phyloP scores from a whole-genome alignment of 805 yeast genomes.

The Jamesozyma hellenica region DNA sequence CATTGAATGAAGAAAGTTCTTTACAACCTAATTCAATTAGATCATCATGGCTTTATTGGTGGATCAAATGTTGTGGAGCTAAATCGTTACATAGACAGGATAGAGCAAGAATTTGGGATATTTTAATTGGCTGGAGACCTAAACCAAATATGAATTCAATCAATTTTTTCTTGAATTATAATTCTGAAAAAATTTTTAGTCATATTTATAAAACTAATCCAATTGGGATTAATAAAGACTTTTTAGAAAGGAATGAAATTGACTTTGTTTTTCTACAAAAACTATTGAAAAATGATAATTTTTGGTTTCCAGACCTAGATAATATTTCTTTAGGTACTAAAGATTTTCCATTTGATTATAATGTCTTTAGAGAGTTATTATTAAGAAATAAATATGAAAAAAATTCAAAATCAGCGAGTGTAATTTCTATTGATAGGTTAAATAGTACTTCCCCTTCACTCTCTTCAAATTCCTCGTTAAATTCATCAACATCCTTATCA shows the following conservation, averaged over 20 bases:
- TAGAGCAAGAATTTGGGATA: conserved; percentile 85
- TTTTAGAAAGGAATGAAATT: conserved; percentile 7
- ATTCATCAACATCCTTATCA: neutral
- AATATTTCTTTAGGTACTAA: conserved; percentile 19
- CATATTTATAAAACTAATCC: conserved; percentile 17
- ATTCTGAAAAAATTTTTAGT: conserved; percentile 21
- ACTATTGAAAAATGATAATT: conserved; percentile 22
- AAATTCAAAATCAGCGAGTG: neutral
- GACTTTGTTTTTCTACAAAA: conserved; percentile 10
- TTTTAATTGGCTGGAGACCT: conserved; percentile 67
- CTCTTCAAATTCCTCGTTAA: neutral
- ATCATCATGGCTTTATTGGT: conserved; percentile 89
- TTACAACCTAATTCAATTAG: conserved; percentile 43
- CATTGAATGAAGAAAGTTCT: conserved; percentile 71
- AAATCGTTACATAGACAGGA: conserved; percentile 74
- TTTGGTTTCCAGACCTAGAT: conserved; percentile 31
- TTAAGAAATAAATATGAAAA: conserved; percentile 19
- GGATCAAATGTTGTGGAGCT: conserved; percentile 86
- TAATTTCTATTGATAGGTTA: neutral
- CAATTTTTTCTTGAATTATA: conserved; percentile 29
- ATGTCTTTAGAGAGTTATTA: conserved; percentile 24
- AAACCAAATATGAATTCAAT: conserved; percentile 25
- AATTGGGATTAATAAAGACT: neutral
- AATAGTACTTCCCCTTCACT: too few relatives aligned
- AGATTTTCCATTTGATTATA: conserved; percentile 19